These are phyloP conservation scores for Rhizopus arrhizus DNA, from an alignment of 371 early-diverging fungal genomes.

Conservation along the genomic window DNA sequence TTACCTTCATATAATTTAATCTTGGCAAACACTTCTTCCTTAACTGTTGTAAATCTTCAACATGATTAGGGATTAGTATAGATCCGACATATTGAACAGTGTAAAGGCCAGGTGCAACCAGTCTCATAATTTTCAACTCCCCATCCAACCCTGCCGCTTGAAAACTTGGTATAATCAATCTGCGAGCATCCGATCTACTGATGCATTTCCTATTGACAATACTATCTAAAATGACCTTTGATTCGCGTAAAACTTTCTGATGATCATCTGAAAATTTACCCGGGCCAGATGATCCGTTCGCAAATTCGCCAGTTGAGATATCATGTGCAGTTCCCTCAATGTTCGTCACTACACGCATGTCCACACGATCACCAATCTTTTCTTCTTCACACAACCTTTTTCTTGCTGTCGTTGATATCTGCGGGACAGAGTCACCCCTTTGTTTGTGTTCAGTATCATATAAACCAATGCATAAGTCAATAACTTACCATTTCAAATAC, in stretches of 20 bases:
- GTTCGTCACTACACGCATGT: conserved; percentile 12
- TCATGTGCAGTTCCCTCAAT: conserved; percentile 14
- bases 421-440: conserved; percentile 12
- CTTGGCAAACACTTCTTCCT: conserved; percentile 17
- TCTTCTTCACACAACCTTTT: conserved; percentile 5
- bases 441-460: conserved; percentile 11
- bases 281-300: conserved; percentile 2
- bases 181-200: neutral
- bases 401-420: conserved; percentile 5
- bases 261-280: conserved; percentile 15
- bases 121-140: conserved; percentile 16
- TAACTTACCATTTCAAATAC: conserved; percentile 12
- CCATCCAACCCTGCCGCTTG: conserved; percentile 28
- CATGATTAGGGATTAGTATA: conserved; percentile 16
- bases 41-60: conserved; percentile 6
- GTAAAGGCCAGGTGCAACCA: conserved; percentile 21
- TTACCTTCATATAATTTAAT: conserved; percentile 19
- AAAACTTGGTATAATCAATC: conserved; percentile 18
- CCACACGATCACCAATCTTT: conserved; percentile 10
- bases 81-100: conserved; percentile 19
- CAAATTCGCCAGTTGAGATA: conserved; percentile 15
- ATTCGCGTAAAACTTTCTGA: conserved; percentile 6
- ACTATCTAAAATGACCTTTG: conserved; percentile 5
- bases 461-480: conserved; percentile 8
- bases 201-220: neutral